Percentiles rank a stretch among this genome's conserved stretches.
phyloP scores from a whole-genome alignment of 78 protist genomes.

The Emiliania huxleyi region DNA sequence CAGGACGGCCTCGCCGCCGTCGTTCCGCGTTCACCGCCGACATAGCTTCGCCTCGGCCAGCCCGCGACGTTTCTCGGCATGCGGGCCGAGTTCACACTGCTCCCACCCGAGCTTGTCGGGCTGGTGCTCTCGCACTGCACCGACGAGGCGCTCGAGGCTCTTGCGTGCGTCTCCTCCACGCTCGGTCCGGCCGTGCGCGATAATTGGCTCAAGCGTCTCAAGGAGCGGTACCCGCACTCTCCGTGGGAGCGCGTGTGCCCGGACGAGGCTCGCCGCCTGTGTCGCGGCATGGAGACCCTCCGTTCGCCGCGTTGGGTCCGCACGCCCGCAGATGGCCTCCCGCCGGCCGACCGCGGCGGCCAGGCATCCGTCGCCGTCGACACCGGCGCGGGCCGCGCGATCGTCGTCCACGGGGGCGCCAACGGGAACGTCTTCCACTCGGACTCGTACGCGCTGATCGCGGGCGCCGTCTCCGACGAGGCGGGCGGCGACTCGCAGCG shows the following conservation, averaged over 20 bases:
- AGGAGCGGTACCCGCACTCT: neutral
- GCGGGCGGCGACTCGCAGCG: too few relatives aligned
- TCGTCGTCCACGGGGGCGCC: neutral
- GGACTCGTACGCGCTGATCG: neutral
- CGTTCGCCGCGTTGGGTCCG: neutral
- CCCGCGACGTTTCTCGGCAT: too few relatives aligned
- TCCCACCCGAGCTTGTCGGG: neutral
- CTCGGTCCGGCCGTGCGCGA: neutral
- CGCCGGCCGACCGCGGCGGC: slow-evolving; percentile 6
- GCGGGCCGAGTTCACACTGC: too few relatives aligned
- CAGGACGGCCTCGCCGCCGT: too few relatives aligned
- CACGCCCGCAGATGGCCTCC: neutral
- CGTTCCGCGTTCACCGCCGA: too few relatives aligned
- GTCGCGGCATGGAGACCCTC: neutral
- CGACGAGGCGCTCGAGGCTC: neutral
- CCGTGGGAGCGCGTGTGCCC: neutral
- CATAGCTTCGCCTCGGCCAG: too few relatives aligned
- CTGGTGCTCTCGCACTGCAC: neutral
- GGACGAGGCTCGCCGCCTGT: neutral
- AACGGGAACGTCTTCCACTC: neutral
- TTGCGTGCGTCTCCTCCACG: neutral
- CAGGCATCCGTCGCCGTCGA: neutral
- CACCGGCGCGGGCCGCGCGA: neutral
- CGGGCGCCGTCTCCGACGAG: too few relatives aligned
- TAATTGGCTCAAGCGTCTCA: neutral